These are phyloP conservation scores for Colletotrichum falcatum DNA, from an alignment of 2,329 filamentous ascomycete species.

Conservation along the genomic window DNA sequence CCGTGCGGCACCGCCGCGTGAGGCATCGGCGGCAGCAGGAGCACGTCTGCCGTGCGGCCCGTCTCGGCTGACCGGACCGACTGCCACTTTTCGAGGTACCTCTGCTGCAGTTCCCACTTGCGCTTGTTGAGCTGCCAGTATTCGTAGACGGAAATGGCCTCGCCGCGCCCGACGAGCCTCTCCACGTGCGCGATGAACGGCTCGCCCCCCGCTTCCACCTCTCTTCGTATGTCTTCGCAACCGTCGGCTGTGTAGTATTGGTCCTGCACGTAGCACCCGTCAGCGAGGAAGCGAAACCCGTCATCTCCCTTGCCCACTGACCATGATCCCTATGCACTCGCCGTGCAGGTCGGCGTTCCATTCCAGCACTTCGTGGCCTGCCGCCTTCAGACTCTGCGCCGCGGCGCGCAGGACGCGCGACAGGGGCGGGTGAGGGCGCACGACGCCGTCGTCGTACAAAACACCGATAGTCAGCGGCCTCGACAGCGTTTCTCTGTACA, in stretches of 20 bases:
- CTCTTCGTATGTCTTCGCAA: slow-evolving; percentile 70
- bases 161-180: slow-evolving; percentile 63
- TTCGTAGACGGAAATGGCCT: slow-evolving; percentile 69
- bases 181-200: slow-evolving; percentile 70
- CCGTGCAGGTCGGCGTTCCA: slow-evolving; percentile 65
- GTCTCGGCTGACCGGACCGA: slow-evolving; percentile 54
- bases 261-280: slow-evolving; percentile 56
- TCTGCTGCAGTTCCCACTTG: slow-evolving; percentile 58
- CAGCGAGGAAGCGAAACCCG: background rate
- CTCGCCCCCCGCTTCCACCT: slow-evolving; percentile 66
- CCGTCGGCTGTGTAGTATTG: slow-evolving; percentile 72
- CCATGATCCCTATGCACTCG: slow-evolving; percentile 68
- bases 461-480: slow-evolving; percentile 62
- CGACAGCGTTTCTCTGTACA: slow-evolving; percentile 55
- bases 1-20: slow-evolving; percentile 65
- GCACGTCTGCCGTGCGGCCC: slow-evolving; percentile 63
- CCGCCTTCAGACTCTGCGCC: slow-evolving; percentile 52
- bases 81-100: slow-evolving; percentile 69
- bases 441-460: slow-evolving; percentile 64
- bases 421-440: slow-evolving; percentile 66
- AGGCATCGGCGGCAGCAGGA: slow-evolving; percentile 70
- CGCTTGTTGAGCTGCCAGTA: slow-evolving; percentile 76
- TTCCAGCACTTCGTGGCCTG: slow-evolving; percentile 66
- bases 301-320: slow-evolving; percentile 42
- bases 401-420: slow-evolving; percentile 57